Evolutionary conservation across 1,284 basidiomycete species (phyloP).

Genomic region (Takashimella tepidaria): DNA sequence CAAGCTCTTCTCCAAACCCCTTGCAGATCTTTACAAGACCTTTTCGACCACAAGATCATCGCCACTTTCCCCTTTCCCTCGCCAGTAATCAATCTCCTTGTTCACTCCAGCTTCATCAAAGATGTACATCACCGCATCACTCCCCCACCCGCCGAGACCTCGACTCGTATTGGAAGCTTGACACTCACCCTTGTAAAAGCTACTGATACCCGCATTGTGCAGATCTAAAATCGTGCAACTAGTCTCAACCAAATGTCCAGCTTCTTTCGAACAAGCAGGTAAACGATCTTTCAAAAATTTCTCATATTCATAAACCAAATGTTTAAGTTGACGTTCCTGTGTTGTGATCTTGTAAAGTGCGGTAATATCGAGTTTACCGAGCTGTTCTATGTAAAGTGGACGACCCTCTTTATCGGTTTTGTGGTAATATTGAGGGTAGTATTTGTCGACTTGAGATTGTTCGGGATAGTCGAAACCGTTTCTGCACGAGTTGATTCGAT

Average conservation of each 20-base stretch:
- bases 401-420: constrained; percentile 95
- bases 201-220: constrained; percentile 68
- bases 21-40: no score
- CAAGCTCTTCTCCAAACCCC: no score
- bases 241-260: constrained; percentile 89
- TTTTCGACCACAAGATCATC: no score
- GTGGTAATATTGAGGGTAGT: constrained; percentile 95
- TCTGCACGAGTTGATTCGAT: constrained; percentile 46
- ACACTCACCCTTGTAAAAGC: constrained; percentile 64
- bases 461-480: constrained; percentile 82
- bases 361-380: constrained; percentile 83
- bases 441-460: constrained; percentile 75
- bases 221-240: constrained; percentile 97
- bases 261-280: constrained; percentile 65
- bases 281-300: constrained; percentile 73
- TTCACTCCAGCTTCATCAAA: no score
- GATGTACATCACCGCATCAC: no score
- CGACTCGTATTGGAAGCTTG: neutral
- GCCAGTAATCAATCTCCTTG: no score
- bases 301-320: constrained; percentile 92
- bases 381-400: constrained; percentile 89
- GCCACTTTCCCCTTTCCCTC: no score
- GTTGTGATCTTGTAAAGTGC: constrained; percentile 77
- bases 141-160: no score
- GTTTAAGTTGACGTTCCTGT: constrained; percentile 80